A percentile compares a stretch with the other conserved stretches of the same genome.
Evolutionary conservation across 306 rosid genomes (phyloP).

Genomic region (Amphicarpaea edgeworthii): DNA sequence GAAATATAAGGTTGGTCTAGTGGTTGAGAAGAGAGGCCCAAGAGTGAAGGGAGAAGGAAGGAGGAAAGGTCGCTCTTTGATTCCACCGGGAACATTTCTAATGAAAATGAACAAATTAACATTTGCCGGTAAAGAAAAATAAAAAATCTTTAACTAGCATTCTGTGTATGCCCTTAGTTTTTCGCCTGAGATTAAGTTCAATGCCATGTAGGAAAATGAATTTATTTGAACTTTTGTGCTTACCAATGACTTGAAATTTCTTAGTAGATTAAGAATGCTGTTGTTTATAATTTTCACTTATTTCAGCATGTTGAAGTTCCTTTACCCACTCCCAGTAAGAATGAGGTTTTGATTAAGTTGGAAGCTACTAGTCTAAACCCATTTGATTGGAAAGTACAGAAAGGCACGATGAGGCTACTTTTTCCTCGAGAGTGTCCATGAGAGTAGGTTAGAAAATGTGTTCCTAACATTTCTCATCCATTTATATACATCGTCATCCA

Average conservation of each 20-base stretch:
- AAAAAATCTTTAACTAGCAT: not conserved
- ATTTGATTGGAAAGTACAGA: conserved; percentile 83
- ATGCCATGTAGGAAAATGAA: conserved; percentile 1
- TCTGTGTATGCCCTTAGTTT: not conserved
- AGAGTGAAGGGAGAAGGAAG: too few species aligned
- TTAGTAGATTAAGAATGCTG: not conserved
- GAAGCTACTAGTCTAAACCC: conserved; percentile 84
- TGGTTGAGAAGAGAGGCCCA: too few species aligned
- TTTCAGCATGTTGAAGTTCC: conserved; percentile 74
- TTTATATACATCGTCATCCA: too few species aligned
- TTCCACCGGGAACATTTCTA: too few species aligned
- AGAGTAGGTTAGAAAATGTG: too few species aligned
- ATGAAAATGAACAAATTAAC: too few species aligned
- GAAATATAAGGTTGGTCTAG: too few species aligned
- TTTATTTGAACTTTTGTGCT: not conserved
- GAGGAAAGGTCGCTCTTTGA: too few species aligned
- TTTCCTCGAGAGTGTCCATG: conserved; percentile 71
- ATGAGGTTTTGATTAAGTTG: conserved; percentile 71
- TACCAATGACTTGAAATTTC: not conserved
- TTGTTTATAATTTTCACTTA: conserved; percentile 13
- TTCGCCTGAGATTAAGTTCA: not conserved
- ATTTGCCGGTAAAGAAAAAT: too few species aligned
- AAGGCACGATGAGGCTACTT: conserved; percentile 65
- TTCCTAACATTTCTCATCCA: too few species aligned
- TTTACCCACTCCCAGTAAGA: conserved; percentile 62